Evolutionary conservation across 2,329 filamentous ascomycete species (phyloP).

Genomic region (Ophiostoma fasciatum): DNA sequence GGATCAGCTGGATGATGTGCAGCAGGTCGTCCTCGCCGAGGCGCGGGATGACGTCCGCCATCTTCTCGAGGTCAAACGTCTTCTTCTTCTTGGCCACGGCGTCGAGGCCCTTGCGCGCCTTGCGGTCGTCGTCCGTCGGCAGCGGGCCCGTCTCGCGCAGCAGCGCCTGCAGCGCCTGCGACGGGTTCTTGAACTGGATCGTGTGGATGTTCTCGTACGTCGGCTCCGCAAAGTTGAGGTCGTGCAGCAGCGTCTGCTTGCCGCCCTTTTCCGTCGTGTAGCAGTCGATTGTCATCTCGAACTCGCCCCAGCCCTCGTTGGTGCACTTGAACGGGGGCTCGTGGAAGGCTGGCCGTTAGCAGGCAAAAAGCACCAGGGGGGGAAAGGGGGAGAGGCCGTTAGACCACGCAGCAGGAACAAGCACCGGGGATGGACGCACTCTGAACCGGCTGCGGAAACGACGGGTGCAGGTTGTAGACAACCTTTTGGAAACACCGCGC

Average conservation of each 20-base stretch:
- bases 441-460: conserved; percentile 76
- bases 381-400: too few relatives aligned
- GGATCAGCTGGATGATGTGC: conserved; percentile 93
- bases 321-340: conserved; percentile 76
- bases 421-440: conserved; percentile 45
- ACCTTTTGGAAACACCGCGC: conserved; percentile 85
- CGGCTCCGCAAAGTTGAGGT: conserved; percentile 76
- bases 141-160: conserved; percentile 76
- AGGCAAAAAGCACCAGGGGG: too few relatives aligned
- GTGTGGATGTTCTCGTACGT: conserved; percentile 72
- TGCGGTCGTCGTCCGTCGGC: conserved; percentile 55
- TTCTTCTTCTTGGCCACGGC: conserved; percentile 64
- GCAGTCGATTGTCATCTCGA: conserved; percentile 81
- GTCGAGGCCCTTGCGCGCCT: conserved; percentile 49
- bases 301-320: conserved; percentile 97
- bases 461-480: conserved; percentile 84
- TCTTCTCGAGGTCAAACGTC: conserved; percentile 78
- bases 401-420: conserved; percentile 19
- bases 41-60: conserved; percentile 81
- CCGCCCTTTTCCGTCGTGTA: conserved; percentile 73
- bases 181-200: conserved; percentile 85
- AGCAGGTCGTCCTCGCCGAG: conserved; percentile 86
- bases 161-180: conserved; percentile 62
- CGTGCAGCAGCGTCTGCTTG: conserved; percentile 67
- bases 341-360: conserved; percentile 53